Evolutionary conservation across 2,329 filamentous ascomycete species (phyloP), one percentile per base, ranked within the genome.

Genomic region (Ophiostoma piceae): DNA sequence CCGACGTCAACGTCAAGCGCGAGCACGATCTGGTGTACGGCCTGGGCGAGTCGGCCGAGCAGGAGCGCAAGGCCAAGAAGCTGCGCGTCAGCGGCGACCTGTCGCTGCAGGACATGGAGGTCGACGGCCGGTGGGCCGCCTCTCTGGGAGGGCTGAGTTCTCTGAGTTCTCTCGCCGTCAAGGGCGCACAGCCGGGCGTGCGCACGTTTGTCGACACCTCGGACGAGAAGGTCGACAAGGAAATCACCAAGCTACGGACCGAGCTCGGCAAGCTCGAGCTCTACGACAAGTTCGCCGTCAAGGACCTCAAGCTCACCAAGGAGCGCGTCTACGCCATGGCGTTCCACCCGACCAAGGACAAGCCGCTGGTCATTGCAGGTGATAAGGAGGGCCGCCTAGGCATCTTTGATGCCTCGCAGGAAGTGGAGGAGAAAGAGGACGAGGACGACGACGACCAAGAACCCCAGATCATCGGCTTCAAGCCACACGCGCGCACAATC

Each of bases 341-440:
- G 0, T 94, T 99, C 74, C 95, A 99, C 75, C 95, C 95, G 0
- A 94, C 89, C 0, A 84, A 88, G 71, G 88, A 94, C 2, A 98
- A 98, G 75, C 88, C 94, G 0, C 83, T 99, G 2, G 85, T 98
- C 1, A 96, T 99, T 77, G 94, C 94, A 0, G 94, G 94, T 12
- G 95, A 99, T 76, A 99, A 99, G 77, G 85, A 96, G 73, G 94
- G 95, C 0, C 91, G 92, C 32, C 84, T 98, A 71, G 95, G 95
- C 0, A 87, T 99, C 0, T 94, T 97, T 69, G 94, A 99, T 76
- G 93, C 90, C 1, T 94, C 91, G 0, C 92, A 96, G 74, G 85
- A 85, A 2, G 81, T 82, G 1, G 76, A 84, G 66, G 77, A 82
- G 73, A 78, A 74, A n/a, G 81, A 84, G 5, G 82, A 84, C 14